Percentiles rank a stretch among this genome's conserved stretches.
Conservation (phyloP, 768 basidiomycete genomes). For the Tricholomella constricta region DNA sequence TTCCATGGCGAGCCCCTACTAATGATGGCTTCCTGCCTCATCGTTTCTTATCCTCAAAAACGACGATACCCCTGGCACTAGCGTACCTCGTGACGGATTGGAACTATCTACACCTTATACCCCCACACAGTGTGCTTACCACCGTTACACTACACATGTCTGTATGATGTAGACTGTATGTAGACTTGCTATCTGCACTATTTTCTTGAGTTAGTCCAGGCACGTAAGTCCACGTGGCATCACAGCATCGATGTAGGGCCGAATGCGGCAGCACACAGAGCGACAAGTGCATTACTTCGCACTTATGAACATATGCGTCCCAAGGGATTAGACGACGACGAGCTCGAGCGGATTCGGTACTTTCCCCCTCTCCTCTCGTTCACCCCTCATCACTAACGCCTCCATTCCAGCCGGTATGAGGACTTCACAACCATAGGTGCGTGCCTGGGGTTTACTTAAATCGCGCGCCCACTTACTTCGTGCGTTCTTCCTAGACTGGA, state of each 20-base stretch:
- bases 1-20: slow-evolving; percentile 21
- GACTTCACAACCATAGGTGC: slow-evolving; percentile 94
- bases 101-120: slow-evolving; percentile 18
- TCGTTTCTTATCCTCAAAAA: neutral
- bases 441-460: neutral
- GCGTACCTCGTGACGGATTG: slow-evolving; percentile 19
- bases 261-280: neutral
- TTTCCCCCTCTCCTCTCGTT: slow-evolving; percentile 7
- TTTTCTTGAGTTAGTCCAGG: too few species aligned
- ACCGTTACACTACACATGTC: neutral
- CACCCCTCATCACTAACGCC: slow-evolving; percentile 15
- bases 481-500: slow-evolving; percentile 71
- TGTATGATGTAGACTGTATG: slow-evolving; percentile 9
- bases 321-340: slow-evolving; percentile 62
- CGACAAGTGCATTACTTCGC: neutral
- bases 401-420: slow-evolving; percentile 73
- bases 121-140: neutral
- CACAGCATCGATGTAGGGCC: too few species aligned
- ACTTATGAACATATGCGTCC: slow-evolving; percentile 38
- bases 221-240: neutral
- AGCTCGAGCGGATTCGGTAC: slow-evolving; percentile 68
- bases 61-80: slow-evolving; percentile 7
- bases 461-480: neutral
- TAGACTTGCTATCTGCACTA: neutral
- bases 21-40: neutral